Base-by-base conservation (phyloP, 2,329 filamentous ascomycete species). In the Sordariomycetes sp. region DNA sequence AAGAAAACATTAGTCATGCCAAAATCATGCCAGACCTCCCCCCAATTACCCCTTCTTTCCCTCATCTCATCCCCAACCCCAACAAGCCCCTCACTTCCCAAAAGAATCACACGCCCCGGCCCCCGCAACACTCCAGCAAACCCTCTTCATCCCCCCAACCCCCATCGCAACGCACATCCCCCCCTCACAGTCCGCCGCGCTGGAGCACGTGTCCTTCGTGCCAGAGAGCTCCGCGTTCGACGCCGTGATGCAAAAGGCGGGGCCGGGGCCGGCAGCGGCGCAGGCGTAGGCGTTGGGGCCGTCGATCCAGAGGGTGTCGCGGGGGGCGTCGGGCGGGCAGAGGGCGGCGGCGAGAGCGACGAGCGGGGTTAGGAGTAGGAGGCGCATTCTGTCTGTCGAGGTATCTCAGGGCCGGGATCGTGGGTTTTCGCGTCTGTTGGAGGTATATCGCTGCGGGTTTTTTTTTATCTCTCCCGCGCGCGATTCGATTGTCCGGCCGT, bases 261-360 rank as follows among this genome's bases (percentile, higher is more conserved):
- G 17, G 28, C 36, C 22, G 45, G 35, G 22, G 15, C 15, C 13
- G 12, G 52, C 12, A 4, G 42, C 15, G 12, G 54, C 54, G 45
- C 54, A 56, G 45, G 54, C 45, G 54, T 52, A 56, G 25, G 54
- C 54, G 36, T 25, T 52, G 25, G 51, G 45, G 13, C 20, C 54
- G 42, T 45, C 48, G 54, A 56, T 51, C 54, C 54, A 56, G 45
- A 56, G 54, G 8, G 54, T 56, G 54, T 24, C 17, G 54, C 28
- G 25, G 25, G 54, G 45, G 45, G 45, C 45, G 45, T 20, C 42
- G 54, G 45, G 12, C 39, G 48, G 25, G 54, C 54, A 56, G 54
- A 50, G 39, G 54, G 35, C 35, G 34, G 34, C 17, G 17, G 20
- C 25, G 42, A 50, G 42, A 25, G 42, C 28, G 54, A 45, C 12